These are phyloP conservation scores for Antitrichia curtipendula DNA, from an alignment of 225 moss, liverwort and hornwort species.

Conservation along the genomic window DNA sequence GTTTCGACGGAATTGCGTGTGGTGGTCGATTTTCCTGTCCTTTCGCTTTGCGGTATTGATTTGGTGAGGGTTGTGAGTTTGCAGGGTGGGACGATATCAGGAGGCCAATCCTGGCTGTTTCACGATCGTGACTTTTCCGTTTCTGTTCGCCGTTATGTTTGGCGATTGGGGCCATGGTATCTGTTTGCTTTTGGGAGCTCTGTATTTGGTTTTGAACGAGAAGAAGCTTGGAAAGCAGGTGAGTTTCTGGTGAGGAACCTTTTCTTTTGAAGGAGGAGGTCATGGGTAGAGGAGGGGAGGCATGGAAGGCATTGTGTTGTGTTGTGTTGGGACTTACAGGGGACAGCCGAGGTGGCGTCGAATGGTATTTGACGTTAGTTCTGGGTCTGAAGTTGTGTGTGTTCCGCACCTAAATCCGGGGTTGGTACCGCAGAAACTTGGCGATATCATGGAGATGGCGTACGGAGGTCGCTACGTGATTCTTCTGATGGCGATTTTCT, in stretches of 20 bases:
- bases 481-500: slow-evolving; percentile 90
- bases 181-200: slow-evolving; percentile 54
- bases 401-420: neutral
- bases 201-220: slow-evolving; percentile 61
- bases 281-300: neutral
- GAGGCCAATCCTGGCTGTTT: slow-evolving; percentile 95
- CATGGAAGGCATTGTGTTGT: neutral
- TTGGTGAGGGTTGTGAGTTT: neutral
- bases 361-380: neutral
- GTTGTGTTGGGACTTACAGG: neutral
- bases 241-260: neutral
- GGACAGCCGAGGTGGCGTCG: neutral
- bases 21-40: neutral
- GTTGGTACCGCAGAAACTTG: slow-evolving; percentile 57
- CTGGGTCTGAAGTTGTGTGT: neutral
- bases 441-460: slow-evolving; percentile 98
- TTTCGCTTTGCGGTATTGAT: neutral
- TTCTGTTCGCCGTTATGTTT: slow-evolving; percentile 98
- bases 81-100: slow-evolving; percentile 95
- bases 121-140: slow-evolving; percentile 91
- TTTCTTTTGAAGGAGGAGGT: neutral
- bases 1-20: neutral
- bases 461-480: slow-evolving; percentile 95
- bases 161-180: slow-evolving; percentile 99
- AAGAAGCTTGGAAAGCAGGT: slow-evolving; percentile 79